Base-by-base conservation (phyloP, 495 filamentous ascomycete species). In the Aspergillus asperescens region DNA sequence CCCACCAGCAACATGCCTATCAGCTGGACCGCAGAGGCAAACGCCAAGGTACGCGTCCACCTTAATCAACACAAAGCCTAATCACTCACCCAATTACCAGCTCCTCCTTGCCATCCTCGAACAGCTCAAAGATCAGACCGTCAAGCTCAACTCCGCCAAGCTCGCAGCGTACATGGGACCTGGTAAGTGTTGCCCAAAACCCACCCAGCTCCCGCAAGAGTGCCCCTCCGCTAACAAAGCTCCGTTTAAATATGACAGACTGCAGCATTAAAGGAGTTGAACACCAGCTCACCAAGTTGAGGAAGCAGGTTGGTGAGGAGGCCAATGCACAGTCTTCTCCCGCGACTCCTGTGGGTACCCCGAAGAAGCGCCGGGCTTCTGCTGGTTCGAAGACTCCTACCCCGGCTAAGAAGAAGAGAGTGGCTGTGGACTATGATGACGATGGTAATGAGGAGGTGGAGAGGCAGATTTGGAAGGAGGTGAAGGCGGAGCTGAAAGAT, bases 21-120 rank as follows among this genome's bases (percentile, higher is more conserved):
- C 29, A 27, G 6, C 12, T 52, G 50, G 51, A 54, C 51, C 32
- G 7, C 51, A 1, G 51, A 54, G 7, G 24, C 32, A 4, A 39
- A 47, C 16, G 32, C 35, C 31, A 47, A 40, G 32, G 51, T 54
- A 28, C 0, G 32, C 8, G 6, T 2, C 34, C 22, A 19, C 47
- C 12, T 19, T 22, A 19, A 20, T 23, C 10, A 23, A 28, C 27
- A 4, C 9, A 34, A 25, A 12, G 1, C 31, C 31, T 15, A 28
- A 32, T 15, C 5, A 38, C 22, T 25, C 15, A 34, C 31, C 38
- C 20, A 24, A 2, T 10, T 10, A 4, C 29, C n/a, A 56, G 47
- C 32, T 54, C 42, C 41, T 54, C 42, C 9, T 47, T 6, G 51
- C 18, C 19, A 24, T 56, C 27, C 48, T 56, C 18, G 24, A 31